Conservation (phyloP, 441 rosid species). For the Eutrema salsugineum region DNA sequence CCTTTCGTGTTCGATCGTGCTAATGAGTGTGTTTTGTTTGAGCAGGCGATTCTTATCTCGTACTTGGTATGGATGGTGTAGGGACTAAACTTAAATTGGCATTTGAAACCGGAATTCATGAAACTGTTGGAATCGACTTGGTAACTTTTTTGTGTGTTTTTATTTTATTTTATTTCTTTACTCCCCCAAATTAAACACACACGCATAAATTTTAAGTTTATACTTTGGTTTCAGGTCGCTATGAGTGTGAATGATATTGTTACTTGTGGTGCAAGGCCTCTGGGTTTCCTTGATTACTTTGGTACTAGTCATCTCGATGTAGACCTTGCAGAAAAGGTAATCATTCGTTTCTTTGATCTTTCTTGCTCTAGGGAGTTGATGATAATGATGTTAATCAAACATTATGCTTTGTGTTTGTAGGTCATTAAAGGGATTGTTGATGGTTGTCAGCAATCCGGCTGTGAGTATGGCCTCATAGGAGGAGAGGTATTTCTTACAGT, state of each 20-base stretch:
- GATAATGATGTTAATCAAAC: background rate
- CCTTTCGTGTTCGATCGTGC: background rate
- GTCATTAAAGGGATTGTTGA: slow-evolving; percentile 88
- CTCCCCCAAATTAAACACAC: background rate
- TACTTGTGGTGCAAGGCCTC: slow-evolving; percentile 90
- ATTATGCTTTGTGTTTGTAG: slow-evolving; percentile 26
- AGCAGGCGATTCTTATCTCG: slow-evolving; percentile 77
- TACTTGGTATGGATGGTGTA: slow-evolving; percentile 93
- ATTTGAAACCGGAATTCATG: slow-evolving; percentile 80
- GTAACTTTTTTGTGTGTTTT: slow-evolving; percentile 25
- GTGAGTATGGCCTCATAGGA: slow-evolving; percentile 61
- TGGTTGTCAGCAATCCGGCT: slow-evolving; percentile 77
- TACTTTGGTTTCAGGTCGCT: slow-evolving; percentile 53
- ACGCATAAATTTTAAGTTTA: background rate
- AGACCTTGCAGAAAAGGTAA: slow-evolving; percentile 92
- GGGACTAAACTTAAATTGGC: slow-evolving; percentile 93
- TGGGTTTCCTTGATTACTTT: slow-evolving; percentile 86
- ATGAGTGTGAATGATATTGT: slow-evolving; percentile 94
- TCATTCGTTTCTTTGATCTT: background rate
- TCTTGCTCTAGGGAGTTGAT: background rate
- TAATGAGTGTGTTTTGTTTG: background rate
- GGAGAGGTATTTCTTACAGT: slow-evolving; percentile 68
- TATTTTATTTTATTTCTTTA: background rate
- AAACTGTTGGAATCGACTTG: slow-evolving; percentile 88
- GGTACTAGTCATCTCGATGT: slow-evolving; percentile 84